Percentiles rank a stretch among this genome's conserved stretches.
These are phyloP conservation scores for Penicillium griseofulvum DNA, from an alignment of 2,329 filamentous ascomycete species.

Conservation along the genomic window DNA sequence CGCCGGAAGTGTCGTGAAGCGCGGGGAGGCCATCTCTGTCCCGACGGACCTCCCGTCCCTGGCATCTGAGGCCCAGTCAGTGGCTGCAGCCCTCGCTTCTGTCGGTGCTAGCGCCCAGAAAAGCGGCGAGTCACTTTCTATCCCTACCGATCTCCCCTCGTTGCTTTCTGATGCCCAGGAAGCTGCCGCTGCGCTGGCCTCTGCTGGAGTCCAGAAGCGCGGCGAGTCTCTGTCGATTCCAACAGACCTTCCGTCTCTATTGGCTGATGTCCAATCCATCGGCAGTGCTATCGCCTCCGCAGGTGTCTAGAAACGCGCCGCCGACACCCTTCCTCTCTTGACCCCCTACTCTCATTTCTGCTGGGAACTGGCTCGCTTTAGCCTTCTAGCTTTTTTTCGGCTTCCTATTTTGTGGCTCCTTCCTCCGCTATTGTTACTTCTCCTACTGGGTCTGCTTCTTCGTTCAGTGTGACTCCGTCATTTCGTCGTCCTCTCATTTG, in stretches of 20 bases:
- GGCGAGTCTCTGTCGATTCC: constrained; percentile 1
- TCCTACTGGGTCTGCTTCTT: background rate
- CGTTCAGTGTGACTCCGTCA: background rate
- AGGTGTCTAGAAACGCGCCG: constrained; percentile 12
- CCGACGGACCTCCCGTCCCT: constrained; percentile 13
- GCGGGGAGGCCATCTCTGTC: constrained; percentile 3
- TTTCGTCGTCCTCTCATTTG: background rate
- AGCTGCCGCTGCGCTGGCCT: background rate
- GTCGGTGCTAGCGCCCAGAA: constrained; percentile 6
- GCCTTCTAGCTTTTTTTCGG: background rate
- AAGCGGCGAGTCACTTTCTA: constrained; percentile 8
- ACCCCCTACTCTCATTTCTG: constrained; percentile 7
- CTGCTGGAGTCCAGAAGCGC: constrained; percentile 7
- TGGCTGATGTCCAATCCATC: constrained; percentile 9
- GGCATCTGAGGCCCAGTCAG: constrained; percentile 12
- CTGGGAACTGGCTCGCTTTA: constrained; percentile 1
- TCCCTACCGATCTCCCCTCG: constrained; percentile 13
- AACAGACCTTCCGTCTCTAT: constrained; percentile 8
- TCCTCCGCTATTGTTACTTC: background rate
- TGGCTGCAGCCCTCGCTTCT: constrained; percentile 9
- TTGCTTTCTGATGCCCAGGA: background rate
- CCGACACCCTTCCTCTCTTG: background rate
- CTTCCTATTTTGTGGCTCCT: background rate
- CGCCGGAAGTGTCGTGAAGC: background rate
- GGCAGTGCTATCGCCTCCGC: constrained; percentile 4